A percentile compares a stretch with the other conserved stretches of the same genome.
Evolutionary conservation across 345 rosid genomes (phyloP).

Genomic region (Cochlearia excelsa): DNA sequence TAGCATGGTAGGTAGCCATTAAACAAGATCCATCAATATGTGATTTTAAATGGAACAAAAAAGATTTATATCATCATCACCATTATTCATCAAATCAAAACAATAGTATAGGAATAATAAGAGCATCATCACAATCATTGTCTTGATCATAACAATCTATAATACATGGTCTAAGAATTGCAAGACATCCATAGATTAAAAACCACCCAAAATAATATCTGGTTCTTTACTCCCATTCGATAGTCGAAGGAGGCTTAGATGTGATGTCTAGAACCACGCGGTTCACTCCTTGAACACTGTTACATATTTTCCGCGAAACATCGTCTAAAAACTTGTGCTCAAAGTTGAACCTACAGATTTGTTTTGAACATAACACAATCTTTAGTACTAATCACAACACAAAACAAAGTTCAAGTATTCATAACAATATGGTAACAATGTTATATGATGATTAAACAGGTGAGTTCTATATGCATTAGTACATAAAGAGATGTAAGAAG

Average conservation of each 20-base stretch:
- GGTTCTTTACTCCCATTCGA: slow-evolving; percentile 79
- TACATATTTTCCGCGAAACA: slow-evolving; percentile 84
- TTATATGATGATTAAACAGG: background rate
- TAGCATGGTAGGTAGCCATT: no score
- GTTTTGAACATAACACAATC: background rate
- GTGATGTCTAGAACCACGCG: slow-evolving; percentile 96
- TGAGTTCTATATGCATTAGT: background rate
- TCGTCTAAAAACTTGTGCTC: slow-evolving; percentile 90
- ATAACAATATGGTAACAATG: background rate
- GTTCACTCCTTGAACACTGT: slow-evolving; percentile 91
- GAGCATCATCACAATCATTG: slow-evolving; percentile 3
- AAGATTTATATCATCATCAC: no score
- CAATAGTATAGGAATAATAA: no score
- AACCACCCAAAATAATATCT: slow-evolving; percentile 3
- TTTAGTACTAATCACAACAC: background rate
- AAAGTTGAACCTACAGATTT: slow-evolving; percentile 68
- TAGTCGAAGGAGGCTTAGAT: slow-evolving; percentile 97
- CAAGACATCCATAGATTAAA: slow-evolving; percentile 17
- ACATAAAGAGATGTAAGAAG: background rate
- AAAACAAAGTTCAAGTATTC: background rate
- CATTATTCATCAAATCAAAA: no score
- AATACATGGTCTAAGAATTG: slow-evolving; percentile 30
- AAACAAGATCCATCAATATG: no score
- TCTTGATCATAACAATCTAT: slow-evolving; percentile 11
- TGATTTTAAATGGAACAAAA: no score